Base-by-base conservation (phyloP, 2,329 filamentous ascomycete genomes). In the Talaromyces rugulosus region DNA sequence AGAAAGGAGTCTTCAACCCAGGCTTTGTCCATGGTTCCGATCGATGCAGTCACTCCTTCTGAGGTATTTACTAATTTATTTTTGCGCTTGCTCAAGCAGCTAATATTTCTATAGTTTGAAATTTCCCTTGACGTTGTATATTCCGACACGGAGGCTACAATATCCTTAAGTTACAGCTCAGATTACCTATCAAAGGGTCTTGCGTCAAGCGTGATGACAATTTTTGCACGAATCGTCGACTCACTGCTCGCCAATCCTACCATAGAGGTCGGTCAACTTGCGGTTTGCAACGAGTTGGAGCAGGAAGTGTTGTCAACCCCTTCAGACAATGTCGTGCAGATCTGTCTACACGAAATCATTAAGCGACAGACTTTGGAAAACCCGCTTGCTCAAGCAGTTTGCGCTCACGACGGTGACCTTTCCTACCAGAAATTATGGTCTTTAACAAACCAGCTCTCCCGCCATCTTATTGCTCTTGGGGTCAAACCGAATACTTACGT, bases 351-450 rank as follows among this genome's bases (percentile, higher is more conserved):
- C 56, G 40, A 47, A 27, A 18, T 28, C 23, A 47, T 58, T 28
- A 11, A 50, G 7, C 30, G 36, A 11, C 56, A 58, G 40, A 33
- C 16, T 28, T 42, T 30, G 3, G 40, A 44, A n/a, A n/a, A 53
- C 7, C 69, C 72, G 1, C 63, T 71, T 52, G 53, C 67, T 6
- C 53, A 66, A 23, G 75, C 74, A 16, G 63, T 77, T 23, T 58
- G 55, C 14, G 68, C 71, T 18, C 70, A 69, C 69, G 74, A 76
- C 63, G 71, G 70, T 3, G 67, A 61, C 16, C 62, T 75, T 6
- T 73, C 70, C 3, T 76, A 76, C 59, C 63, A 62, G 12, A 69
- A 75, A 44, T 65, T 77, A 33, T 65, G 74, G 36, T 66, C 68
- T 14, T 63, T 70, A 34, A 75, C 74, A 18, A 70, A 72, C 1